Evolutionary conservation across 805 yeast species (phyloP).

Genomic region (Komagataella mondaviorum): DNA sequence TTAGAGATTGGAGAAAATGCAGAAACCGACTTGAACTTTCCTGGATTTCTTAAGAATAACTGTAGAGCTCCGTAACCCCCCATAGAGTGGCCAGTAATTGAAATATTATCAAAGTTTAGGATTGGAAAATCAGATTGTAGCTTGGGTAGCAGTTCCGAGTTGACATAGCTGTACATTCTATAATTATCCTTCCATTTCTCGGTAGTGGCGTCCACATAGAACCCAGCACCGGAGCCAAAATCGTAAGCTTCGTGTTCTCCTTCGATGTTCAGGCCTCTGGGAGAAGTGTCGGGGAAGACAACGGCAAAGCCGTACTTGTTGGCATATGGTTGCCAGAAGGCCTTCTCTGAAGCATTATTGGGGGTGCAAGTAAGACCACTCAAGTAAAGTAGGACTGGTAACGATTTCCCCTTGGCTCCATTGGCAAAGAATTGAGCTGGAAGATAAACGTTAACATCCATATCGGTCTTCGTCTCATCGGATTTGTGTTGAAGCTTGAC

Average conservation of each 20-base stretch:
- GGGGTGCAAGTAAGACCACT: constrained; percentile 93
- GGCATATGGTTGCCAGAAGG: constrained; percentile 73
- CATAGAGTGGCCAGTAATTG: constrained; percentile 97
- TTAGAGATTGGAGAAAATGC: constrained; percentile 88
- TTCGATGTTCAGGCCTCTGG: constrained; percentile 65
- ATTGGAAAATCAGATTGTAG: constrained; percentile 27
- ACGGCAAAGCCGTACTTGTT: constrained; percentile 73
- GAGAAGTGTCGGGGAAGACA: constrained; percentile 94
- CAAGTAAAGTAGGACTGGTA: constrained; percentile 70
- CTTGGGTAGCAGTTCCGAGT: constrained; percentile 50
- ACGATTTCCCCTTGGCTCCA: constrained; percentile 17
- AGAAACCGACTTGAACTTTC: constrained; percentile 61
- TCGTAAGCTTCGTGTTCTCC: constrained; percentile 71
- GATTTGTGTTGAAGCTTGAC: constrained; percentile 70
- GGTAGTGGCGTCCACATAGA: constrained; percentile 74
- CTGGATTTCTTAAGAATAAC: constrained; percentile 52
- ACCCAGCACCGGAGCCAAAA: constrained; percentile 93
- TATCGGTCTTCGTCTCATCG: constrained; percentile 43
- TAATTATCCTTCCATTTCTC: constrained; percentile 63
- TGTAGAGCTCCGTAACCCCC: constrained; percentile 92
- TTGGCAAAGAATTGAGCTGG: constrained; percentile 40
- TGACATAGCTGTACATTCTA: constrained; percentile 78
- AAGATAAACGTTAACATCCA: constrained; percentile 76
- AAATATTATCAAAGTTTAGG: constrained; percentile 51
- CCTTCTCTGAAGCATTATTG: constrained; percentile 87